Evolutionary conservation across 441 rosid species (phyloP), one percentile per base, ranked within the genome.

Genomic region (Flueggea neowawraea): DNA sequence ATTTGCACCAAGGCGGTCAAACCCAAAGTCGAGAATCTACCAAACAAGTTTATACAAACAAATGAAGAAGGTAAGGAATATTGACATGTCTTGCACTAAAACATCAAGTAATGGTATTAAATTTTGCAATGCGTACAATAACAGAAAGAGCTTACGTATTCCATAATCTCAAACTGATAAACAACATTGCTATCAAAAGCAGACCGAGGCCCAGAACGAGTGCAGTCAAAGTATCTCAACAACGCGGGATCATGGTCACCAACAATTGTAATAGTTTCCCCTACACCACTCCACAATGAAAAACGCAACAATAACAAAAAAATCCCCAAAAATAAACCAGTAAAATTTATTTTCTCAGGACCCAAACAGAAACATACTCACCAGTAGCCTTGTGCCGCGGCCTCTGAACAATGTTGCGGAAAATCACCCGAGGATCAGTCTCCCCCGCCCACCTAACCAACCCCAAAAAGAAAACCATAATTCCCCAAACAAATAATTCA

Each of bases 321-420:
- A 22, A 1, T 22, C 1, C 2, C 51, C 54, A 52, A 11, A 12
- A 47, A 4, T 13, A 57, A 57, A n/a, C 17, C 33, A 52, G 45
- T 16, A 32, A 51, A 49, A n/a, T n/a, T 31, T 15, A 10, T 1
- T 12, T n/a, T 1, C 10, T 15, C 10, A 39, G 32, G 17, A 59
- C 0, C 5, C 6, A 61, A 63, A 12, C 31, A 67, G 9, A 17
- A 55, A 22, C 28, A 22, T 22, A 15, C 48, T 57, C 73, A 86
- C 97, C 98, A 39, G 94, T 85, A 59, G 85, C 70, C 77, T 93
- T 93, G 76, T 90, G 98, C 44, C 98, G 95, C 0, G 98, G 97
- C 64, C 98, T 83, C 70, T 93, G 98, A 63, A 93, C 92, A 83
- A 90, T 82, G 82, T 88, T 93, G 60, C 97, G 95, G 83, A 90